A percentile compares a stretch with the other conserved stretches of the same genome.
These are phyloP conservation scores for Botrytis hyacinthi DNA, from an alignment of 2,329 filamentous ascomycete species.

Conservation along the genomic window DNA sequence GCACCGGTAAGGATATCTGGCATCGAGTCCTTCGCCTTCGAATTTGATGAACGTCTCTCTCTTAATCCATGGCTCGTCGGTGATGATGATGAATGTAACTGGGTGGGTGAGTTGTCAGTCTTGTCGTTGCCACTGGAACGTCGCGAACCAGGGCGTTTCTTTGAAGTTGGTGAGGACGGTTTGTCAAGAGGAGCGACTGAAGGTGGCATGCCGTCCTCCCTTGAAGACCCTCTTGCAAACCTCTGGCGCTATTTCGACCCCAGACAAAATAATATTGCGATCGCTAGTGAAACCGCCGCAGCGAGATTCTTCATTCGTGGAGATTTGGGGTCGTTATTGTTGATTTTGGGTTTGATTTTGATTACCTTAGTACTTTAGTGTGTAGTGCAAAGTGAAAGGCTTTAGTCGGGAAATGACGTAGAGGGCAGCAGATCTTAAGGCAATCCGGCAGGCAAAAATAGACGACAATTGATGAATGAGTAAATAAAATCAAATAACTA, in stretches of 20 bases:
- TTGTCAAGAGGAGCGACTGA: slow-evolving; percentile 38
- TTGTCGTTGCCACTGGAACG: slow-evolving; percentile 32
- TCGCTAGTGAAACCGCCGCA: slow-evolving; percentile 17
- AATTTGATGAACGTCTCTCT: slow-evolving; percentile 20
- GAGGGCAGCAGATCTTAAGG: slow-evolving; percentile 8
- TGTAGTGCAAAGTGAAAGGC: slow-evolving; percentile 13
- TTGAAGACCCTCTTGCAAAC: slow-evolving; percentile 18
- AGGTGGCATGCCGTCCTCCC: slow-evolving; percentile 34
- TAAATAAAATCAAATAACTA: neutral
- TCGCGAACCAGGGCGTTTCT: slow-evolving; percentile 26
- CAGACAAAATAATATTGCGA: slow-evolving; percentile 19
- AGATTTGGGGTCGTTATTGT: neutral
- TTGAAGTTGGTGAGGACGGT: slow-evolving; percentile 30
- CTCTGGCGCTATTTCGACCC: slow-evolving; percentile 22
- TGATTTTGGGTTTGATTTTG: slow-evolving; percentile 12
- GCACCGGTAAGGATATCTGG: slow-evolving; percentile 29
- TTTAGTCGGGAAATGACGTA: slow-evolving; percentile 15
- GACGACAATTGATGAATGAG: neutral
- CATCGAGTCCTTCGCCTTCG: slow-evolving; percentile 32
- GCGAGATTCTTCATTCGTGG: slow-evolving; percentile 20
- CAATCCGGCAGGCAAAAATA: slow-evolving; percentile 12
- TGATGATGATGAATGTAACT: slow-evolving; percentile 24
- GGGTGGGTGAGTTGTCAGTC: slow-evolving; percentile 20
- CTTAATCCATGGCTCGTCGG: slow-evolving; percentile 36
- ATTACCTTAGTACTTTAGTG: neutral